A percentile compares a stretch with the other conserved stretches of the same genome.
These are phyloP conservation scores for Phytophthora meadii DNA, from an alignment of 352 stramenopile species.

Conservation along the genomic window DNA sequence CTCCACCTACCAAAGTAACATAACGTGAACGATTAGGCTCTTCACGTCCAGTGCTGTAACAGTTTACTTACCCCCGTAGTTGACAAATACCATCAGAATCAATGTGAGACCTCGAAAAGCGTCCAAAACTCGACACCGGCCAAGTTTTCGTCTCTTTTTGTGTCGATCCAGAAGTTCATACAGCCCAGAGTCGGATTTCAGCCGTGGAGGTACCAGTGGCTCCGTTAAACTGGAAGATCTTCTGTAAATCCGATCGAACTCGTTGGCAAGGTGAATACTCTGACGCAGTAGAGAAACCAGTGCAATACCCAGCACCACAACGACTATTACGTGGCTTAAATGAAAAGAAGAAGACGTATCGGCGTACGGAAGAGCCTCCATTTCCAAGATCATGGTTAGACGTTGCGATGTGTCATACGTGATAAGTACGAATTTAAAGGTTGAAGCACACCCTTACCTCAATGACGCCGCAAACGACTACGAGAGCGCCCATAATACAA, in stretches of 20 bases:
- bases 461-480: neutral
- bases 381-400: neutral
- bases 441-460: neutral
- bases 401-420: neutral
- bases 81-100: constrained; percentile 88
- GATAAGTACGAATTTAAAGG: constrained; percentile 1
- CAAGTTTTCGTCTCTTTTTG: neutral
- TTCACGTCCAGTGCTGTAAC: neutral
- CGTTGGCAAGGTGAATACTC: constrained; percentile 3
- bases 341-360: neutral
- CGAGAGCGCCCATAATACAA: constrained; percentile 28
- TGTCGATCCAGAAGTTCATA: constrained; percentile 15
- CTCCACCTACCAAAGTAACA: constrained; percentile 46
- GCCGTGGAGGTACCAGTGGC: constrained; percentile 18
- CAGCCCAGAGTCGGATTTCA: constrained; percentile 16
- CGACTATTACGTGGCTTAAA: neutral
- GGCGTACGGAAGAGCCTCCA: neutral
- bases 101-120: constrained; percentile 80
- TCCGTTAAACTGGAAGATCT: constrained; percentile 20
- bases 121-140: constrained; percentile 59
- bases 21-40: neutral
- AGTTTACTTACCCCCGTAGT: constrained; percentile 67
- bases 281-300: constrained; percentile 15
- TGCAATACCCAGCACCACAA: neutral
- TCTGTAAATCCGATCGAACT: constrained; percentile 5